Base-by-base conservation (phyloP, 2,329 filamentous ascomycete genomes). In the Mycosphaerella arachidis region DNA sequence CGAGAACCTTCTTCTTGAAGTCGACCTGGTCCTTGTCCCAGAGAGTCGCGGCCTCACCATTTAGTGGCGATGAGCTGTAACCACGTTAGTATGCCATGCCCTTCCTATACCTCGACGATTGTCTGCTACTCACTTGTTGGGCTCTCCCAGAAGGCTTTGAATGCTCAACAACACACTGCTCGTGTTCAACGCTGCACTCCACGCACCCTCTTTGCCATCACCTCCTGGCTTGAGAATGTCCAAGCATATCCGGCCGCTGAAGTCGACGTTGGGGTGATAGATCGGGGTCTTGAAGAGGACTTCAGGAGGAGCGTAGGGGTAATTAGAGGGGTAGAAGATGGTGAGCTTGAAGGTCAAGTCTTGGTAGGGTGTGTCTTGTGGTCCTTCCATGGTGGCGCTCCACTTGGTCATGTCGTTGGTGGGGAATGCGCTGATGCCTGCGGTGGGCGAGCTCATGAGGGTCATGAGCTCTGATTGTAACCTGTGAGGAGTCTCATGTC, bases 201-300 rank as follows among this genome's bases (percentile, higher is more conserved):
- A 99, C 80, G 97, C 97, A 77, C 97, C 94, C 62, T 72, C 71
- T 20, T 67, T 70, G 9, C 65, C 69, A 54, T 67, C 57, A 10
- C 70, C 70, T 13, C 63, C 71, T 20, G 66, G 66, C 83, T 97
- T 97, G 66, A 99, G 82, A 68, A 99, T 99, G 73, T 99, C 95
- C 62, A 99, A 83, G 76, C 94, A 99, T 77, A 99, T 99, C 58
- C 94, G 86, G 45, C 94, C 94, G 3, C 90, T 92, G 79, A 99
- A 97, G 79, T 99, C 94, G 69, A 99, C 91, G 71, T 99, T 99
- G 56, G 94, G 94, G 77, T 99, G 94, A 82, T 97, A 99, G 78
- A 99, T 97, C 40, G 94, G 94, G 6, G 95, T 99, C 81, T 92
- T 96, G 86, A 97, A 99, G 61, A 96, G 84, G 18, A 99, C 94